Base-by-base conservation (phyloP, 2,329 filamentous ascomycete genomes). In the Epichloe brachyelytri region DNA sequence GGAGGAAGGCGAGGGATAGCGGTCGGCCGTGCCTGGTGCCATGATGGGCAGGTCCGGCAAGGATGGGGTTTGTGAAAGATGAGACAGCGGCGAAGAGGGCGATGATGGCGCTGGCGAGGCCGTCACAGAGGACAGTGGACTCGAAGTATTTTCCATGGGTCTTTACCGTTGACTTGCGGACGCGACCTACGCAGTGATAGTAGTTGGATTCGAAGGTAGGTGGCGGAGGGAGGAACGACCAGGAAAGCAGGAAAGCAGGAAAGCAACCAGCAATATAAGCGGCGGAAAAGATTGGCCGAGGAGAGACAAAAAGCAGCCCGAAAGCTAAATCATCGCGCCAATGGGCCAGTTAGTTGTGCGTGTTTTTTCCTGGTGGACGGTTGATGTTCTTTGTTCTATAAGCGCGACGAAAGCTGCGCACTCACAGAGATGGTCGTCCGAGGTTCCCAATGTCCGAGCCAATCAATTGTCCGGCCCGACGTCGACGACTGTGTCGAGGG, bases 51-150 rank as follows among this genome's bases (percentile, higher is more conserved):
- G 71, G 30, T 70, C 66, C 19, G 74, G 74, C 38, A 72, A 60
- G 11, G 75, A 76, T 1, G 77, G 77, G 20, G 78, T 77, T 46
- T 71, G 69, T 20, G 75, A 76, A 46, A 80, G 68, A 33, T 71
- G 63, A 2, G 77, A 79, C 41, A 80, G 70, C 36, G 77, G 76
- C 36, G 77, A 80, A 2, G 74, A 78, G 26, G 70, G 71, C 12
- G 69, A 63, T 40, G 72, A 66, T 41, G 54, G 22, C 46, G 64
- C 62, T 34, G 65, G 65, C 48, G 68, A 63, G 49, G 54, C 44
- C 41, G 65, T 62, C 38, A 60, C 47, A 38, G 59, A 58, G 33
- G 63, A 59, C 49, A 60, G 54, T 51, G 61, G 55, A 48, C 47
- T 40, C 14, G 50, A 45, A 7, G 39, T 47, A 20, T 30, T 4